A percentile compares a stretch with the other conserved stretches of the same genome.
These are phyloP conservation scores for Jatropha multifida DNA, from an alignment of 441 rosid species.

Conservation along the genomic window DNA sequence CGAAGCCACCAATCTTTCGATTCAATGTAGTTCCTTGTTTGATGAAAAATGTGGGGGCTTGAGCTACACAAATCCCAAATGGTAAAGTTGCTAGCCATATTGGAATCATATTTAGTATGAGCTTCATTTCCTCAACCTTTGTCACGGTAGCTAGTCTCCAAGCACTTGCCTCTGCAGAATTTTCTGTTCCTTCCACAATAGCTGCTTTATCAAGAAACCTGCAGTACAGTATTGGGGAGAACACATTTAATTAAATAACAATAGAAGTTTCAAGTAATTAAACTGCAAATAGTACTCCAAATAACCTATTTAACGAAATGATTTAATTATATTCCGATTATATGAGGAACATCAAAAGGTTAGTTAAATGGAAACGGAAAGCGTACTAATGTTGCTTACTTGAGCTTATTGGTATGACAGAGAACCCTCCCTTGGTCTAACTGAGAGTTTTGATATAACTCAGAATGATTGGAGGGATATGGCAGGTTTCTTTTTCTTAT, in stretches of 20 bases:
- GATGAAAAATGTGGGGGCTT: constrained; percentile 80
- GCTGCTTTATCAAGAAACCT: constrained; percentile 96
- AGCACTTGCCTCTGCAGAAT: constrained; percentile 36
- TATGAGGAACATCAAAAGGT: no score
- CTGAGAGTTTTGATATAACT: constrained; percentile 47
- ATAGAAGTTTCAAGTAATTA: no score
- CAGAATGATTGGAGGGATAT: constrained; percentile 47
- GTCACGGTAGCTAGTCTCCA: constrained; percentile 83
- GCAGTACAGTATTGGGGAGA: constrained; percentile 12
- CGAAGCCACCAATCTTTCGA: constrained; percentile 46
- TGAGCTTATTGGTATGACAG: constrained; percentile 61
- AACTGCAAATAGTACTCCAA: no score
- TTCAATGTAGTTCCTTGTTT: constrained; percentile 66
- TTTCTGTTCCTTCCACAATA: constrained; percentile 39
- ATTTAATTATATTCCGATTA: no score
- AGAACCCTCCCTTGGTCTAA: constrained; percentile 49
- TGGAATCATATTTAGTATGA: constrained; percentile 78
- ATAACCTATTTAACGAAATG: no score
- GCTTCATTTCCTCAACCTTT: constrained; percentile 80
- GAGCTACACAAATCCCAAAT: constrained; percentile 71
- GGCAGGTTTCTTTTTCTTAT: constrained; percentile 65
- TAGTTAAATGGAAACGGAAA: not conserved
- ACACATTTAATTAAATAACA: not conserved
- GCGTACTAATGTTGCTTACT: constrained; percentile 34
- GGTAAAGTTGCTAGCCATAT: constrained; percentile 75